A percentile compares a stretch with the other conserved stretches of the same genome.
Conservation (phyloP, 2,329 filamentous ascomycete genomes). For the Alternaria metachromatica region DNA sequence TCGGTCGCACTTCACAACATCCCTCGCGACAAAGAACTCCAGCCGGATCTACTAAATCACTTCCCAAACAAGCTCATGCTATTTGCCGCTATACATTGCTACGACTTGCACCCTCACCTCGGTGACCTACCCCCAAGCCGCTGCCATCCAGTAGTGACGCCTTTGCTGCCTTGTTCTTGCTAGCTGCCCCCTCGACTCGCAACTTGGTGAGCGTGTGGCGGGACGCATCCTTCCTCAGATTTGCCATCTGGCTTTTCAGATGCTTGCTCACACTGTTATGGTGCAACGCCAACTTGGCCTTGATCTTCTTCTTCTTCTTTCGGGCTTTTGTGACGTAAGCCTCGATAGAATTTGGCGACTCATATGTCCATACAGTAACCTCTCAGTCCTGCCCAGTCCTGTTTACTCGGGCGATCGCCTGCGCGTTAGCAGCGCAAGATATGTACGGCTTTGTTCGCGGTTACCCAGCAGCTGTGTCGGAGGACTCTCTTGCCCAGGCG, state of each 20-base stretch:
- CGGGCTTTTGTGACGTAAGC: too few relatives aligned
- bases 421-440: too few relatives aligned
- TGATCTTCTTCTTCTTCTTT: not conserved
- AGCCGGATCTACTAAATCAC: too few relatives aligned
- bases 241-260: not conserved
- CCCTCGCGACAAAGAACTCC: too few relatives aligned
- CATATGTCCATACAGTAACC: not conserved
- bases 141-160: not conserved
- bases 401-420: too few relatives aligned
- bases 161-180: not conserved
- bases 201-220: not conserved
- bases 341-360: too few relatives aligned
- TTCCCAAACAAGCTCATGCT: too few relatives aligned
- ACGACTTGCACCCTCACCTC: not conserved
- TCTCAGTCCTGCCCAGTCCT: not conserved
- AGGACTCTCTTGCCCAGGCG: conserved; percentile 21
- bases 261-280: accelerated
- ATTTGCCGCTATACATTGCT: not conserved
- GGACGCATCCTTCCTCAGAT: not conserved
- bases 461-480: conserved; percentile 50
- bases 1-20: too few relatives aligned
- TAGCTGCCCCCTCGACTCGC: not conserved
- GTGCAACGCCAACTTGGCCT: not conserved
- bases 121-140: not conserved
- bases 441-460: conserved; percentile 52